Evolutionary conservation across 768 basidiomycete genomes (phyloP).

Genomic region (Tulasnella sp.): DNA sequence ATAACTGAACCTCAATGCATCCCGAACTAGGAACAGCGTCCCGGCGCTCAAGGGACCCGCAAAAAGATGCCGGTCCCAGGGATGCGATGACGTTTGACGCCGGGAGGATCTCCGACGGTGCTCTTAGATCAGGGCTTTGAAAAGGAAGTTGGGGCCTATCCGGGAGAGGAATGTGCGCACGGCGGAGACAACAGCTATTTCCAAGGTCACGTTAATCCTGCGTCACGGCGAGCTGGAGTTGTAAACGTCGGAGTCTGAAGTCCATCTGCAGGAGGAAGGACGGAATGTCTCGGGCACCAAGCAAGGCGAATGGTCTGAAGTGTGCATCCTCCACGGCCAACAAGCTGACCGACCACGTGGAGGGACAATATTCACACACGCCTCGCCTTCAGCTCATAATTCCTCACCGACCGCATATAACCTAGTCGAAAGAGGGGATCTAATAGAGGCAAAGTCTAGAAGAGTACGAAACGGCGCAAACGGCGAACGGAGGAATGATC

Average conservation of each 20-base stretch:
- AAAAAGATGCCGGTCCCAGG: not conserved
- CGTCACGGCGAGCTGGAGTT: not conserved
- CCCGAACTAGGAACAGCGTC: not conserved
- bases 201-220: not conserved
- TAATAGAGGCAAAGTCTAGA: too few species aligned
- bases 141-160: not conserved
- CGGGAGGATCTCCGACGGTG: not conserved
- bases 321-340: not conserved
- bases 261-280: not conserved
- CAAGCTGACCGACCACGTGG: not conserved
- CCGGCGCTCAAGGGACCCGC: not conserved
- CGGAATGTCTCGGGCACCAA: too few species aligned
- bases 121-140: not conserved
- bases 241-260: not conserved
- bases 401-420: not conserved
- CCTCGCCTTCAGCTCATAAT: not conserved
- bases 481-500: too few species aligned
- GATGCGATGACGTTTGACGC: too few species aligned
- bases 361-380: not conserved
- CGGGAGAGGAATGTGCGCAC: not conserved
- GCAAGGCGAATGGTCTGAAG: too few species aligned
- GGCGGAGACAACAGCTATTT: not conserved
- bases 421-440: not conserved
- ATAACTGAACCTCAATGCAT: not conserved
- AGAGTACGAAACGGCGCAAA: too few species aligned